Evolutionary conservation across 1,139 yeast genomes (phyloP), one percentile per base, ranked within the genome.

Genomic region (Hyphopichia khmerensis): DNA sequence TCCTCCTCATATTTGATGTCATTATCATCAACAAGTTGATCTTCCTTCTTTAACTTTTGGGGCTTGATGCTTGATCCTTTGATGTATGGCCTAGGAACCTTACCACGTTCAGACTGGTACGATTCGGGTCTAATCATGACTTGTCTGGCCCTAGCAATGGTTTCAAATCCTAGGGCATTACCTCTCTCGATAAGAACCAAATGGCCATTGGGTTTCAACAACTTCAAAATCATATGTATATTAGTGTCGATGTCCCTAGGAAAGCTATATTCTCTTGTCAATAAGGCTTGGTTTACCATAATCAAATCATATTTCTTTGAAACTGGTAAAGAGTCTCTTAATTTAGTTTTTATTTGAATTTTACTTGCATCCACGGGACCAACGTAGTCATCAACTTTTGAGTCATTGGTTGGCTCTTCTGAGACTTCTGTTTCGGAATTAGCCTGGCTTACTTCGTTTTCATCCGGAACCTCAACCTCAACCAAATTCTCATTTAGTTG

Each of bases 61-160:
- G 78, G 78, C 50, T 68, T 72, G 32, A 59, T 52, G 3, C 63
- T 56, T 2, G 79, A 75, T 9, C 82, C 87, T 44, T 75, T 75
- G 46, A 77, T 67, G 65, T 84, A 87, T 2, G 88, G 85, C 48
- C 93, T 72, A 26, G 96, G 95, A 18, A 81, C 72, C 56, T 86
- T 85, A 1, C 85, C 84, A 17, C 63, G 57, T 49, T 82, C 87
- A 3, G 65, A 60, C 7, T 66, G 72, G 50, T 69, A 73, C 5
- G 80, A 77, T 54, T 88, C 96, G 0, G 97, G 96, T 49, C 97
- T 77, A 18, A 93, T 69, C 80, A 90, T 80, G 9, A 88, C 63
- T 61, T 93, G 96, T 55, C 99, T 75, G 1, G 98, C 97, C 43
- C 96, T 75, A 0, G 96, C 95, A 46, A 90, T 77, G 5, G 83